Percentiles rank a stretch among this genome's conserved stretches.
These are phyloP conservation scores for Tuber brumale DNA, from an alignment of 495 filamentous ascomycete genomes.

Conservation along the genomic window DNA sequence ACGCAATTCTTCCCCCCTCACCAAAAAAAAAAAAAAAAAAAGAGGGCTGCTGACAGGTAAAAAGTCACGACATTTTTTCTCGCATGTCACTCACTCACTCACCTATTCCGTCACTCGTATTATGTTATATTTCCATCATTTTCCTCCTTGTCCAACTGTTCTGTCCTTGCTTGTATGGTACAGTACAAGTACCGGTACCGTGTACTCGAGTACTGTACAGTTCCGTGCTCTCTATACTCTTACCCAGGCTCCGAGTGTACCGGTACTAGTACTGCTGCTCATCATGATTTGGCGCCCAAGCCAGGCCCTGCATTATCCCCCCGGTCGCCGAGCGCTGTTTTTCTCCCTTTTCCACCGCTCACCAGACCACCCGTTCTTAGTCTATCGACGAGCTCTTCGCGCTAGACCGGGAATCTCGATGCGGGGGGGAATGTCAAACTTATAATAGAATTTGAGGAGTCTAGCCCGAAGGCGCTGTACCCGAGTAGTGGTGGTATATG, in stretches of 20 bases:
- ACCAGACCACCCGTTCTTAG: not conserved
- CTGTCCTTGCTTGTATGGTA: not conserved
- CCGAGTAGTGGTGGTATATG: not conserved
- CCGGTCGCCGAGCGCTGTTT: not conserved
- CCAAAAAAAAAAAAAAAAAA: too few species aligned
- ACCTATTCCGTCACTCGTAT: not conserved
- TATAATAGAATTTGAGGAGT: not conserved
- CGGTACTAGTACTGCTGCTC: too few species aligned
- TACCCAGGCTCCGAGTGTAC: slow-evolving; percentile 2
- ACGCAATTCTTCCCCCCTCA: not conserved
- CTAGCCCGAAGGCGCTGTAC: not conserved
- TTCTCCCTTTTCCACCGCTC: not conserved
- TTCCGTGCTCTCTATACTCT: not conserved
- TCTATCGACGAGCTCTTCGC: not conserved
- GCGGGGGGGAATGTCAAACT: not conserved
- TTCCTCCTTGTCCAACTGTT: not conserved
- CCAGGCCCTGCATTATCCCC: not conserved
- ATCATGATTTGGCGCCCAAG: not conserved
- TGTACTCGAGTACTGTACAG: too few species aligned
- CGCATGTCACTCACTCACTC: not conserved
- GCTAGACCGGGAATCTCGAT: not conserved
- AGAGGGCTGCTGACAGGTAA: not conserved
- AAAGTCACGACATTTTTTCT: not conserved
- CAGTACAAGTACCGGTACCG: not conserved
- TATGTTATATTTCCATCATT: not conserved